Conservation (phyloP, 805 yeast species). For the Maudiozyma barnettii region DNA sequence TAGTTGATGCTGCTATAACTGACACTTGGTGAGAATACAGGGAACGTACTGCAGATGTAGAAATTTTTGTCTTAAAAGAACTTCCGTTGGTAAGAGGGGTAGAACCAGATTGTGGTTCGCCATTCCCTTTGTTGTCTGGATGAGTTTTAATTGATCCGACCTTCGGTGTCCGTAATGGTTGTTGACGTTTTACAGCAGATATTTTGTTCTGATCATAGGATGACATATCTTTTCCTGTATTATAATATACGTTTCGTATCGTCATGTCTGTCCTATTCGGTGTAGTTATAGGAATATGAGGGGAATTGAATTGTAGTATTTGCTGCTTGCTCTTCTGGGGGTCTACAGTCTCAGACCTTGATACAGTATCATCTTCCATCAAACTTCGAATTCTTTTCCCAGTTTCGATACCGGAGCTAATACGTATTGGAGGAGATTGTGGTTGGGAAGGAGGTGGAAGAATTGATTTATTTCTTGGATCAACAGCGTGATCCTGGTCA, state of each 20-base stretch:
- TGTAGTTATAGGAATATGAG: conserved; percentile 17
- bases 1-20: not conserved
- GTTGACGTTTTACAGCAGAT: not conserved
- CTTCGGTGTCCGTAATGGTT: conserved; percentile 17
- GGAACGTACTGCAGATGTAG: not conserved
- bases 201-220: not conserved
- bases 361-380: conserved; percentile 27
- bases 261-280: conserved; percentile 16
- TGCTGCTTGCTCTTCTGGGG: conserved; percentile 27
- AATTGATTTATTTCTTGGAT: conserved; percentile 20
- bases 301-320: conserved; percentile 21
- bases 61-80: not conserved
- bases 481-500: conserved; percentile 12
- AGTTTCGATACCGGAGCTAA: conserved; percentile 24
- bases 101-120: not conserved
- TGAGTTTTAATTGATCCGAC: conserved; percentile 32
- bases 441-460: conserved; percentile 27
- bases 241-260: conserved; percentile 11
- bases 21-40: not conserved
- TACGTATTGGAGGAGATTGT: conserved; percentile 28
- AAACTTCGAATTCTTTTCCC: conserved; percentile 20
- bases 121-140: not conserved
- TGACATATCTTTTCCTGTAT: conserved; percentile 2
- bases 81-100: not conserved
- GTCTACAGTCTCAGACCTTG: conserved; percentile 27